Conservation (phyloP, 2,329 filamentous ascomycete genomes). For the Fusarium liriodendri region DNA sequence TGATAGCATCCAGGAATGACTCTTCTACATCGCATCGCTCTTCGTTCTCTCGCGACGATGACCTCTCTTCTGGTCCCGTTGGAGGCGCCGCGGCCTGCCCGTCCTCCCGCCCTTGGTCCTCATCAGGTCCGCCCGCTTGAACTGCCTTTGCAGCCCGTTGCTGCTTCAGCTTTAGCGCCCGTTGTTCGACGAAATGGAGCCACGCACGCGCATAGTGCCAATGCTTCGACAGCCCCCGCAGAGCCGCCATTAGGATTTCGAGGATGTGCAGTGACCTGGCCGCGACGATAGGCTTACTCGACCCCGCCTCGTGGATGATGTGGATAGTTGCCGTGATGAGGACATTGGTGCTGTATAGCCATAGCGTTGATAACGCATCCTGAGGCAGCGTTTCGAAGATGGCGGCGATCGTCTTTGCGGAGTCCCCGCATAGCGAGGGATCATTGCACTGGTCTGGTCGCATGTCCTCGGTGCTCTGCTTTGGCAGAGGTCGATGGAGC, state of each 20-base stretch:
- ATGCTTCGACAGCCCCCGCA: neutral
- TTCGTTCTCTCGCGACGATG: neutral
- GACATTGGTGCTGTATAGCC: neutral
- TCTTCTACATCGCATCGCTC: neutral
- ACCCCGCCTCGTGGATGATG: neutral
- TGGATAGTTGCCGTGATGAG: neutral
- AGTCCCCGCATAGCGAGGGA: neutral
- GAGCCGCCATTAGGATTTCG: neutral
- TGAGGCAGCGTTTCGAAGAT: neutral
- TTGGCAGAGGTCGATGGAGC: neutral
- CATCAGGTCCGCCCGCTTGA: neutral
- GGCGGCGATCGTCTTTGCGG: neutral
- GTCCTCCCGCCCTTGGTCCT: neutral
- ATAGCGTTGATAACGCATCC: neutral
- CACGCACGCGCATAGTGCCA: neutral
- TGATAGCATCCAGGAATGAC: neutral
- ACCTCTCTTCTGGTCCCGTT: neutral
- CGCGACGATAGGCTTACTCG: neutral
- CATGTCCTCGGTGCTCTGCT: neutral
- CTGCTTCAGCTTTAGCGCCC: neutral
- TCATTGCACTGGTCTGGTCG: neutral
- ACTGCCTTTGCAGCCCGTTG: neutral
- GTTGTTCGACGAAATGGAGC: neutral
- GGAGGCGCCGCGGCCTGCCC: neutral
- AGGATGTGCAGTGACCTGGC: neutral